These are phyloP conservation scores for Metschnikowia amazonensis DNA, from an alignment of 805 yeast genomes.

Conservation along the genomic window DNA sequence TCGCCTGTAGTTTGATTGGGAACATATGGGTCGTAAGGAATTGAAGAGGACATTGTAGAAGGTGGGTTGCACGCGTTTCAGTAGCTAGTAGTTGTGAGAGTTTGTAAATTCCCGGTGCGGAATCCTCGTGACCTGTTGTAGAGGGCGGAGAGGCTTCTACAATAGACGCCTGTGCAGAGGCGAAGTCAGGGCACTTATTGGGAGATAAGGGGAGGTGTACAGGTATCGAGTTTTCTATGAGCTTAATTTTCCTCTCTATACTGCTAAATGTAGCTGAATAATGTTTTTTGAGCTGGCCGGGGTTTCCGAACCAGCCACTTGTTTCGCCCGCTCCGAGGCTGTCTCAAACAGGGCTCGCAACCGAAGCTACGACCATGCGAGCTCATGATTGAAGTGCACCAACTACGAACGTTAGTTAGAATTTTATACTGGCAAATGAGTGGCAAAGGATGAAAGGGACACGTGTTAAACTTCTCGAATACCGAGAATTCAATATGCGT, in stretches of 20 bases:
- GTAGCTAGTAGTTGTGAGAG: constrained; percentile 1
- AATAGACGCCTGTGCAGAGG: neutral
- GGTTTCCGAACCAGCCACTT: constrained; percentile 1
- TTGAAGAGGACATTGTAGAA: constrained; percentile 64
- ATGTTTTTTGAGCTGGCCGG: neutral
- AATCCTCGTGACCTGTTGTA: constrained; percentile 10
- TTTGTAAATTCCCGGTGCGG: constrained; percentile 7
- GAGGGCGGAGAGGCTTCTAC: neutral
- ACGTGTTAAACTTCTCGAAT: too few species aligned
- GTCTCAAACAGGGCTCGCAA: neutral
- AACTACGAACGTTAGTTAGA: neutral
- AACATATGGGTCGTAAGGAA: constrained; percentile 82
- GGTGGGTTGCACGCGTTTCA: neutral
- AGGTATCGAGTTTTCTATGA: neutral
- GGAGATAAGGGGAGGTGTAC: neutral
- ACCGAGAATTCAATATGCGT: too few species aligned
- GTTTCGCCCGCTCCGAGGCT: neutral
- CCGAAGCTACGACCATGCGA: neutral
- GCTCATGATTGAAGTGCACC: neutral
- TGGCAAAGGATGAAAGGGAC: too few species aligned
- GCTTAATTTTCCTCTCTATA: neutral
- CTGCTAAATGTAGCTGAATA: neutral
- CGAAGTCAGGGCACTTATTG: neutral
- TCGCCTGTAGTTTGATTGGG: constrained; percentile 58
- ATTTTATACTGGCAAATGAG: too few species aligned